These are phyloP conservation scores for Coniochaeta ligniaria DNA, from an alignment of 2,329 filamentous ascomycete species.

Conservation along the genomic window DNA sequence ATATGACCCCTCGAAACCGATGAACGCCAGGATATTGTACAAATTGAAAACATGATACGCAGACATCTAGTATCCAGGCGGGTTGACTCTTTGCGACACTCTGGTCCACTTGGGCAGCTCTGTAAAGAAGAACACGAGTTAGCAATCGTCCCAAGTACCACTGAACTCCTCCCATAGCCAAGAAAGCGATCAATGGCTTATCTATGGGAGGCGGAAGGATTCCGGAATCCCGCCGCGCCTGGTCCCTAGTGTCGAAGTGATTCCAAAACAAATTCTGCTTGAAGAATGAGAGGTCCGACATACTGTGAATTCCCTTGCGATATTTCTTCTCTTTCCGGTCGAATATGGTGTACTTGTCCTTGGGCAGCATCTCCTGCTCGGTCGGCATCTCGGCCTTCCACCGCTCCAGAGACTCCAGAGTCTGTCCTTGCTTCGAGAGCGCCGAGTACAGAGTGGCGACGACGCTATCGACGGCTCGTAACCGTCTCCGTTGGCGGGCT, in stretches of 20 bases:
- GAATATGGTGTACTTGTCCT: conserved; percentile 97
- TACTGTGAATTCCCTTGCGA: conserved; percentile 96
- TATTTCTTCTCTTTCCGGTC: conserved; percentile 94
- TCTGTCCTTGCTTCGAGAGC: conserved; percentile 64
- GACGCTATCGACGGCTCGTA: conserved; percentile 81
- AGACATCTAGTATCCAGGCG: conserved; percentile 74
- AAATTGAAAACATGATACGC: neutral
- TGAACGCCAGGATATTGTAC: neutral
- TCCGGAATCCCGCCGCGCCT: neutral
- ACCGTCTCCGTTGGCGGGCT: conserved; percentile 72
- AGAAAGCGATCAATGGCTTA: no score
- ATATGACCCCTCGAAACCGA: neutral
- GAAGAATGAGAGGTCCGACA: conserved; percentile 28
- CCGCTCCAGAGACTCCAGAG: conserved; percentile 70
- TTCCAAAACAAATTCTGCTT: neutral
- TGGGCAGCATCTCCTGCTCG: conserved; percentile 90
- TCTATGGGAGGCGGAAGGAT: neutral
- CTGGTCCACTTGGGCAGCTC: conserved; percentile 90
- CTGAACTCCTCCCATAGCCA: neutral
- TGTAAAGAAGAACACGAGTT: conserved; percentile 24
- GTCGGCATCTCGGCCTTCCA: conserved; percentile 97
- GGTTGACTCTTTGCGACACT: conserved; percentile 88
- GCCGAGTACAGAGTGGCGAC: conserved; percentile 76
- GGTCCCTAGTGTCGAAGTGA: neutral
- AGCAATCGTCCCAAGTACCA: conserved; percentile 5